phyloP scores from a whole-genome alignment of 2,329 filamentous ascomycete genomes.

The Bertia moriformis region DNA sequence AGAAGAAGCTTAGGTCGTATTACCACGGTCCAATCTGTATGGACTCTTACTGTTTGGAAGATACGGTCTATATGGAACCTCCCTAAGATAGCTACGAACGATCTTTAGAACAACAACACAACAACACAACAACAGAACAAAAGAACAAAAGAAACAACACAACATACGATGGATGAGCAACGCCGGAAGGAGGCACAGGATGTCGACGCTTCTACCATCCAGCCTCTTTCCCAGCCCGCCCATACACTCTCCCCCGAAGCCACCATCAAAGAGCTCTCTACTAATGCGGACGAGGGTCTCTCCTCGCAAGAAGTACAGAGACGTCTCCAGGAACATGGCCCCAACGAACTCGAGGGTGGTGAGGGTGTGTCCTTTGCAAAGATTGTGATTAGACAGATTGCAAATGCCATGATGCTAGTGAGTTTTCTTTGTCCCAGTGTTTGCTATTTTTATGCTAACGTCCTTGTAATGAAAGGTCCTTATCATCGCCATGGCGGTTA shows the following conservation, averaged over 20 bases:
- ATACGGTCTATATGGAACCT: not conserved
- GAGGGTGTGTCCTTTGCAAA: slow-evolving; percentile 44
- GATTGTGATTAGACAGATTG: slow-evolving; percentile 51
- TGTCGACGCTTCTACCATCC: not conserved
- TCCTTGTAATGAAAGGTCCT: slow-evolving; percentile 31
- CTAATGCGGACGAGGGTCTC: slow-evolving; percentile 42
- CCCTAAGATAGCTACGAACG: not conserved
- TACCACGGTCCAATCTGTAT: not conserved
- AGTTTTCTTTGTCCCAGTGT: slow-evolving; percentile 5
- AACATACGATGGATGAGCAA: too few species aligned
- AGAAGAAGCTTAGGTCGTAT: not conserved
- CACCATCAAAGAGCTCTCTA: slow-evolving; percentile 36
- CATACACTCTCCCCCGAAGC: slow-evolving; percentile 41
- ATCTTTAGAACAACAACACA: too few species aligned
- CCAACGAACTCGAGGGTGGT: slow-evolving; percentile 47
- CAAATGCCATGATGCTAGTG: slow-evolving; percentile 57
- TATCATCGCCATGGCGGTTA: slow-evolving; percentile 40
- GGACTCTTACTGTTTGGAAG: not conserved
- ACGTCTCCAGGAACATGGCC: slow-evolving; percentile 39
- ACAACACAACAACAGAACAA: too few species aligned
- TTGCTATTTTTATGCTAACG: slow-evolving; percentile 10
- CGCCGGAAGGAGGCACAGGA: too few species aligned
- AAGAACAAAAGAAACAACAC: too few species aligned
- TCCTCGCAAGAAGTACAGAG: slow-evolving; percentile 33
- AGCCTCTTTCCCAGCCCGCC: slow-evolving; percentile 37